Evolutionary conservation across 2,329 filamentous ascomycete genomes (phyloP).

Genomic region (Aspergillus novoparasiticus): DNA sequence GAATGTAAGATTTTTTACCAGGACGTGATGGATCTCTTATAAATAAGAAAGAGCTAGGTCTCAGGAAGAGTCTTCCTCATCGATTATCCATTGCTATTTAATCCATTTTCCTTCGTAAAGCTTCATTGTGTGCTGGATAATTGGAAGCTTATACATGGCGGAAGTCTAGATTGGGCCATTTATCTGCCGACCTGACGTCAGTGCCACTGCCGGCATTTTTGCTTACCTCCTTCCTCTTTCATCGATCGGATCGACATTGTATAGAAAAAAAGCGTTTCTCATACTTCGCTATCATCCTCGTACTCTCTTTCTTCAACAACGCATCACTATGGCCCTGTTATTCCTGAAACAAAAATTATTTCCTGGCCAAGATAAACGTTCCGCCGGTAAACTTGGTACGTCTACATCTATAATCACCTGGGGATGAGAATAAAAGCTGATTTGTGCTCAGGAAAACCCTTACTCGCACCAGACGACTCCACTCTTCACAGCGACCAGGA

Average conservation of each 20-base stretch:
- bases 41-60: neutral
- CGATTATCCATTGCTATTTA: neutral
- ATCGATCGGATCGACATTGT: neutral
- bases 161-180: conserved; percentile 10
- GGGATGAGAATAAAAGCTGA: neutral
- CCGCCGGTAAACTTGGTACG: conserved; percentile 18
- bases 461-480: conserved; percentile 30
- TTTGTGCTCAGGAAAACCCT: conserved; percentile 32
- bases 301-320: neutral
- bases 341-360: conserved; percentile 43
- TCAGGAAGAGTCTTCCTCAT: neutral
- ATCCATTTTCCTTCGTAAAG: neutral
- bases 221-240: conserved; percentile 5
- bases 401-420: neutral
- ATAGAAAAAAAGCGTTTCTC: neutral
- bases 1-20: neutral
- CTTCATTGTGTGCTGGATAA: neutral
- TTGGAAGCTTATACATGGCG: neutral
- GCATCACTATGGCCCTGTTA: conserved; percentile 36
- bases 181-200: conserved; percentile 12
- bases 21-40: neutral
- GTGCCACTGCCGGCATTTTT: conserved; percentile 1
- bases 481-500: conserved; percentile 18
- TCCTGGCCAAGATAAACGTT: conserved; percentile 24
- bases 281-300: neutral